Base-by-base conservation (phyloP, 345 rosid species). In the Salix dunnii region DNA sequence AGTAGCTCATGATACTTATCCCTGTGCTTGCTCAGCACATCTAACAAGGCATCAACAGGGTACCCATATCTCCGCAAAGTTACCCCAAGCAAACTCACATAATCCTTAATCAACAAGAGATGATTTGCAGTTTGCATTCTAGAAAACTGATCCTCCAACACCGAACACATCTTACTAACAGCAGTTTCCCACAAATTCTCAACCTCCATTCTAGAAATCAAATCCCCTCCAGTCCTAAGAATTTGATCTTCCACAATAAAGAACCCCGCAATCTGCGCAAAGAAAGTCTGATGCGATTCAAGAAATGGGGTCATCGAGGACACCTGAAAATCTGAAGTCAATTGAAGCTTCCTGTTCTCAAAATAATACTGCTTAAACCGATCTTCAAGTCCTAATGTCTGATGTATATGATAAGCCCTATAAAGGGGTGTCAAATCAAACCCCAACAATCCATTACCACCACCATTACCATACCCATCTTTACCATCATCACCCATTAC, bases 51-150 rank as follows among this genome's bases (percentile, higher is more conserved):
- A 85, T 91, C 98, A 23, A 93, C 97, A 20, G 91, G 88, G 72
- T 93, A 95, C 0, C 99, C 98, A 67, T 90, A 95, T 78, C 98
- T 89, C 5, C 96, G 90, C 77, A 95, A 68, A 38, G 97, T 95
- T 74, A 95, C 97, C 0, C 97, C 98, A 70, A 95, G 86, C 93
- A 95, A 88, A 79, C 99, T 95, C 76, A 95, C 99, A 80, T 95
- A 95, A 68, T 95, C 99, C 85, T 95, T 95, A 33, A 95, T 93
- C 88, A 95, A 68, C 84, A 95, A 86, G 55, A 95, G 87, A 87
- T 95, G 99, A 84, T 90, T 95, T 3, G 99, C 99, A 27, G 98
- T 95, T 77, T 95, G 98, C 99, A 95, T 95, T 77, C 99, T 90
- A 46, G 99, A 96, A 84, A 96, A 96, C 81, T 96, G 99, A 84